These are phyloP conservation scores for Myxozyma kluyveri DNA, from an alignment of 805 yeast species.

Conservation along the genomic window DNA sequence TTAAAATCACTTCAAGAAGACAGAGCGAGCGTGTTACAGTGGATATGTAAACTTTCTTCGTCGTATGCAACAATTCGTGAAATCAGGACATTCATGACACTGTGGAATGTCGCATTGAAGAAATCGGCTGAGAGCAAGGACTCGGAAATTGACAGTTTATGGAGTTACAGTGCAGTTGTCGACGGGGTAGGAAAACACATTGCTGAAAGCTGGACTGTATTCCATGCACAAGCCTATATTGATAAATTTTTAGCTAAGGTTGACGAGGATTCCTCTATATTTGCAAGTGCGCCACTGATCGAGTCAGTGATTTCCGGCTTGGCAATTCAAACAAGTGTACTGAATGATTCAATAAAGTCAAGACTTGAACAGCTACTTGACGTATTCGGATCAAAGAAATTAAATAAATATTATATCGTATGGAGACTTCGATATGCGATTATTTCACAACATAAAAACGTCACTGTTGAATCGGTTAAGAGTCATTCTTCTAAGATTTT, in stretches of 20 bases:
- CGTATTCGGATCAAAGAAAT: neutral
- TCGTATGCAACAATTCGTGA: conserved; percentile 15
- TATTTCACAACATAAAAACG: conserved; percentile 6
- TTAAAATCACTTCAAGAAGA: neutral
- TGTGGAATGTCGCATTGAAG: conserved; percentile 14
- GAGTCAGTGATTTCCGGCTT: neutral
- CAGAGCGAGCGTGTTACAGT: neutral
- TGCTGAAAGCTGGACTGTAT: conserved; percentile 7
- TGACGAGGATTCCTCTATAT: neutral
- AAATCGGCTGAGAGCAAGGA: neutral
- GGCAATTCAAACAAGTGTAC: neutral
- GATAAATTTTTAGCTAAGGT: neutral
- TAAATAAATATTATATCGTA: neutral
- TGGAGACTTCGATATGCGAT: conserved; percentile 20
- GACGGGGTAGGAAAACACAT: conserved; percentile 3
- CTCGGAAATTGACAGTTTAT: neutral
- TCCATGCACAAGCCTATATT: neutral
- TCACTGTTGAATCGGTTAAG: too few relatives aligned
- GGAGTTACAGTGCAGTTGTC: conserved; percentile 6
- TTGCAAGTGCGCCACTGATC: neutral
- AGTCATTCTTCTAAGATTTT: too few relatives aligned
- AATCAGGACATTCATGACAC: conserved; percentile 3
- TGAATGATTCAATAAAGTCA: neutral
- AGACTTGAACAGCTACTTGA: neutral
- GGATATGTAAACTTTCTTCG: conserved; percentile 6